These are phyloP conservation scores for Chaetomiaceae sp. DNA, from an alignment of 2,329 filamentous ascomycete genomes.

Conservation along the genomic window DNA sequence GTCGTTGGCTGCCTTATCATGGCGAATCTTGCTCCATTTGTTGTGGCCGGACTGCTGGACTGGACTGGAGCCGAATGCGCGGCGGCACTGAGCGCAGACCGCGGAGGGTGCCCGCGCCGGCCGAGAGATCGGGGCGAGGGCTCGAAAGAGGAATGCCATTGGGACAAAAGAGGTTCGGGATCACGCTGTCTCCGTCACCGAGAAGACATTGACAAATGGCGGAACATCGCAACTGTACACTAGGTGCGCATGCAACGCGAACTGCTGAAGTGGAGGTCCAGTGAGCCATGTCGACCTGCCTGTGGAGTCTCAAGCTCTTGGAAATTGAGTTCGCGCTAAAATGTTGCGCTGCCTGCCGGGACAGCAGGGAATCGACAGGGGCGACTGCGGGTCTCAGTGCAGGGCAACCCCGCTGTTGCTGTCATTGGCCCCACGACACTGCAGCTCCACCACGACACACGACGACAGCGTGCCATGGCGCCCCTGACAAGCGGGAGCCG, in stretches of 20 bases:
- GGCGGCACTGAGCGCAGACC: constrained; percentile 43
- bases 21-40: constrained; percentile 93
- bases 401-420: not conserved
- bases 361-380: constrained; percentile 7
- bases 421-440: not conserved
- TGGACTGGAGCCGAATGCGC: constrained; percentile 42
- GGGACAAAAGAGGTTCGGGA: not conserved
- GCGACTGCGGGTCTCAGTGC: constrained; percentile 4
- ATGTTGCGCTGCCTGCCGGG: constrained; percentile 15
- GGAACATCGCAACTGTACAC: no score
- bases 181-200: no score
- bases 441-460: not conserved
- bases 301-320: no score
- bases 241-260: no score
- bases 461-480: not conserved
- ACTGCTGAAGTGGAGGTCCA: no score
- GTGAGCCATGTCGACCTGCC: no score
- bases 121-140: constrained; percentile 14
- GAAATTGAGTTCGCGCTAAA: constrained; percentile 4
- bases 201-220: no score
- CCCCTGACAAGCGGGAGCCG: no score
- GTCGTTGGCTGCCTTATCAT: constrained; percentile 87
- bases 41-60: constrained; percentile 64
- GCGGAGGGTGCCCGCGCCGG: constrained; percentile 9
- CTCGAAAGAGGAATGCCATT: constrained; percentile 19